Evolutionary conservation across 345 rosid species (phyloP).

Genomic region (Anacardium occidentale): DNA sequence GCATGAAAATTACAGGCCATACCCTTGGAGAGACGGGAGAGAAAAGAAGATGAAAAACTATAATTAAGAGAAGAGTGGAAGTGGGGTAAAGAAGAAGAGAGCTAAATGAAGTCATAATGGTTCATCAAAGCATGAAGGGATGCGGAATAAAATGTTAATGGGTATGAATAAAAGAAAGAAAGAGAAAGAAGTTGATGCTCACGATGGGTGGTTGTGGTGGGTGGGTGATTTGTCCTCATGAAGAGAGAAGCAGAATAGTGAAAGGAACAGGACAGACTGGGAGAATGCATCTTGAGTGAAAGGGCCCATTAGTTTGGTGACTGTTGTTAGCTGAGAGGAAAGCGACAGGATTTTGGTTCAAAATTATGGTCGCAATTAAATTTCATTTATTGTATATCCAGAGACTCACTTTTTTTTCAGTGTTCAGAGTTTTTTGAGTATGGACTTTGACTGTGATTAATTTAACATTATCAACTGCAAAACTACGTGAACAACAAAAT

Average conservation of each 20-base stretch:
- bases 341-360: neutral
- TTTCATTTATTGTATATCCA: neutral
- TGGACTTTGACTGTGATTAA: neutral
- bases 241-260: conserved; percentile 27
- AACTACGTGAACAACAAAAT: too few relatives aligned
- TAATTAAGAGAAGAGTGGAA: neutral
- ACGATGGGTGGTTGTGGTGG: conserved; percentile 18
- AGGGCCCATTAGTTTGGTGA: conserved; percentile 10
- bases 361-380: neutral
- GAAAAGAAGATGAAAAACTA: conserved; percentile 19
- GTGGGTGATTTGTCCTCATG: neutral
- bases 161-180: neutral
- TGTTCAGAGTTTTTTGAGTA: conserved; percentile 9
- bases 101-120: conserved; percentile 25
- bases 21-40: conserved; percentile 16
- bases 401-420: conserved; percentile 9
- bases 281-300: conserved; percentile 36
- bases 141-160: neutral
- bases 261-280: conserved; percentile 56
- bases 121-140: conserved; percentile 5
- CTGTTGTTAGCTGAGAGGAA: conserved; percentile 9
- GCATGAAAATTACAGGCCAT: too few relatives aligned
- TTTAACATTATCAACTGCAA: neutral
- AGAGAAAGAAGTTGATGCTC: neutral
- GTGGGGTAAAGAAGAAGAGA: conserved; percentile 5